Base-by-base conservation (phyloP, 495 filamentous ascomycete species). In the Chaetomium tenue region DNA sequence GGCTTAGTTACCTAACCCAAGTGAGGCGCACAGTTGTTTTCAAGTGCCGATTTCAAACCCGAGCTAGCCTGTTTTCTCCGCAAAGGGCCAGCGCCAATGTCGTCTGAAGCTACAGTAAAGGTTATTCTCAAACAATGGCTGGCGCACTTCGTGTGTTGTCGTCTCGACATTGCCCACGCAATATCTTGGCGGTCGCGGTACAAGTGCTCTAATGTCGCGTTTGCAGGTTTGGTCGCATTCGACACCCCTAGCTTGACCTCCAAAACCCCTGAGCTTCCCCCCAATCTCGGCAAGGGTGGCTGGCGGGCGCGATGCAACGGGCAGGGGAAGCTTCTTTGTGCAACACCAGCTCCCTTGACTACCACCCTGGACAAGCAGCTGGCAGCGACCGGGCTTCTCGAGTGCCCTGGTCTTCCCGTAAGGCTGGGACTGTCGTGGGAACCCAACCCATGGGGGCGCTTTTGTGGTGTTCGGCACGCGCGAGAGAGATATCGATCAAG, bases 371-470 rank as follows among this genome's bases (percentile, higher is more conserved):
- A 5, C 56, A 59, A 37, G 23, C 56, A 42, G 20, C 11, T 37
- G 37, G 54, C 56, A 59, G 40, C 55, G 40, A 59, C 23, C 40
- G 26, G 56, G 56, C 56, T 20, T n/a, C 20, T 61, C 39, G 54
- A 2, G 13, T 20, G 53, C 50, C 33, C 33, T 37, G 33, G 33
- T 37, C 33, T 55, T 25, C 44, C 66, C 69, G 56, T 71, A 66
- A 66, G 69, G 69, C 69, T 71, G 64, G 58, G 51, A 46, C 33
- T 1, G 33, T 12, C 33, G 33, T 6, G 33, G 33, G 33, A 37
- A 37, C 33, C 33, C 33, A 37, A 37, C 33, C 33, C 33, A 37
- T 37, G 33, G 33, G 33, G 33, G 33, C 6, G 33, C 33, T 37
- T 37, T 37, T 7, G 33, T 37, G 33, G 3, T 37, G 6, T 37